Evolutionary conservation across 805 yeast genomes (phyloP).

Genomic region (Metschnikowia gelsemii): DNA sequence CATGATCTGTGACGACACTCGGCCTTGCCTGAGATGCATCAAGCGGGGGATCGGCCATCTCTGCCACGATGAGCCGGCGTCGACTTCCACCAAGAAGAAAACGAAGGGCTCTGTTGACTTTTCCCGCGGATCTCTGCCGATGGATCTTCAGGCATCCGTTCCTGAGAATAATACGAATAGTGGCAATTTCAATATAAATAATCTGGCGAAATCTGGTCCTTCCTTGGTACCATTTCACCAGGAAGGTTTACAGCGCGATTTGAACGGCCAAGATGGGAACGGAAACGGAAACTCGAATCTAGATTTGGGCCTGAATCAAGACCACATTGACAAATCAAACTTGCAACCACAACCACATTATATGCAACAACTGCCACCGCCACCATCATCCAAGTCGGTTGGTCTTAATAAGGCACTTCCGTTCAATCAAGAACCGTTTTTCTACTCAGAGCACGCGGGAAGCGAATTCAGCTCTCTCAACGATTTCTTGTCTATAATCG

Average conservation of each 20-base stretch:
- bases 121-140: slow-evolving; percentile 18
- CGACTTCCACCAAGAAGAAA: slow-evolving; percentile 40
- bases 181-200: too few relatives aligned
- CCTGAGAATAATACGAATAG: too few relatives aligned
- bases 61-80: slow-evolving; percentile 71
- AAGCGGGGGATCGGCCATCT: slow-evolving; percentile 85
- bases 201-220: too few relatives aligned
- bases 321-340: too few relatives aligned
- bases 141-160: slow-evolving; percentile 1
- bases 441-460: slow-evolving; percentile 89
- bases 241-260: too few relatives aligned
- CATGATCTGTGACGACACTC: slow-evolving; percentile 82
- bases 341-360: not conserved
- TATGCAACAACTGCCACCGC: not conserved
- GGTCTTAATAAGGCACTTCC: slow-evolving; percentile 42
- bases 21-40: slow-evolving; percentile 80
- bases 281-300: not conserved
- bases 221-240: too few relatives aligned
- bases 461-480: slow-evolving; percentile 87
- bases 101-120: slow-evolving; percentile 24
- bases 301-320: not conserved
- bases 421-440: slow-evolving; percentile 67
- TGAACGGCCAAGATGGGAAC: too few relatives aligned
- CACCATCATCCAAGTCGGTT: slow-evolving; percentile 18
- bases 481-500: slow-evolving; percentile 86